Base-by-base conservation (phyloP, 1,284 basidiomycete species). In the Sanghuangporus sanghuang region DNA sequence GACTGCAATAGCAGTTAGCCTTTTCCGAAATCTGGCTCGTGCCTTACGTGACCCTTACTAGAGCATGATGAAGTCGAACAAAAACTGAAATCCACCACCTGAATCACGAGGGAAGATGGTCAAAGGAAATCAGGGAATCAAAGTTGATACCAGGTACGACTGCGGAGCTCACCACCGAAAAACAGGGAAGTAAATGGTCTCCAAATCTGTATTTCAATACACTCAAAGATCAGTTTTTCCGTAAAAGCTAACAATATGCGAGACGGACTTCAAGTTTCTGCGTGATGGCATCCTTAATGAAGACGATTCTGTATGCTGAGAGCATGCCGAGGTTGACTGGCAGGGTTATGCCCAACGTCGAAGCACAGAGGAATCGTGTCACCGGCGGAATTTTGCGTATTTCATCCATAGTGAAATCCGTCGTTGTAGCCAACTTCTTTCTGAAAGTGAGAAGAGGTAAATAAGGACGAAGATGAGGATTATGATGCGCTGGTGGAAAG, bases 371-470 rank as follows among this genome's bases (percentile, higher is more conserved):
- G 65, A 87, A 85, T 38, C 93, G 84, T 2, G 94, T 95, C 21
- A 96, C 89, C 53, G 92, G 89, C 0, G 93, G 93, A 2, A 96
- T 92, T 77, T 93, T 93, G 68, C 79, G 81, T 59, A 93, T 74
- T 77, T 93, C 90, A 54, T 75, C 73, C 70, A 72, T 69, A 65
- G 78, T 70, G 53, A 7, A 11, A 16, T 32, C 14, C 8, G 32
- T 54, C 32, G 53, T 54, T 2, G 27, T 32, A 0, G 2, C 12
- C 11, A 18, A 38, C 36, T 14, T 3, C 42, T 16, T 49, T 49
- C 23, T 16, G 14, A 32, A 5, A 4, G 35, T 53, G 50, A 16
- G 16, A 18, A 32, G 50, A 36, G 32, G 11, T 12, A 11, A 21
- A 53, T 12, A n/a, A 53, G 18, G 52, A 12, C 9, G 18, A 11